These are phyloP conservation scores for Aspergillus jensenii DNA, from an alignment of 2,329 filamentous ascomycete species.

Conservation along the genomic window DNA sequence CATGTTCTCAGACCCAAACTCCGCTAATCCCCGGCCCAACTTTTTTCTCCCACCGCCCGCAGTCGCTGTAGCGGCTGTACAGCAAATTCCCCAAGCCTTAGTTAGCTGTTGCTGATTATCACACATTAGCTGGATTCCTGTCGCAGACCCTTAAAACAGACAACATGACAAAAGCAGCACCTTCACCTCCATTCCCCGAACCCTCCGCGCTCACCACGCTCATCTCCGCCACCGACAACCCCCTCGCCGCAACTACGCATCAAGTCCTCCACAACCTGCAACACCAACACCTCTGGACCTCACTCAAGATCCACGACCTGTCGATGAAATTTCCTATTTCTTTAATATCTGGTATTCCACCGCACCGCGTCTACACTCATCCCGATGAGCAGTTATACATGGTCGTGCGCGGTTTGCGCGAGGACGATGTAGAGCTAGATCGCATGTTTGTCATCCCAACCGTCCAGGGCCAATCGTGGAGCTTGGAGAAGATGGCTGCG, in stretches of 20 bases:
- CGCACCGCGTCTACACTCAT: conserved; percentile 61
- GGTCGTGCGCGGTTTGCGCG: conserved; percentile 51
- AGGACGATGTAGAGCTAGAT: conserved; percentile 50
- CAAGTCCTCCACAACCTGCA: conserved; percentile 65
- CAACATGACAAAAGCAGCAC: not conserved
- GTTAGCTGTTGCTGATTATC: not conserved
- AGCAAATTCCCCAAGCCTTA: not conserved
- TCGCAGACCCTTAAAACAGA: not conserved
- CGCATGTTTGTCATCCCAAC: conserved; percentile 62
- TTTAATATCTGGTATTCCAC: conserved; percentile 62
- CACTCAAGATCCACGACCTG: conserved; percentile 52
- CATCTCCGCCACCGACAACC: conserved; percentile 31
- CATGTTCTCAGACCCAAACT: conserved; percentile 33
- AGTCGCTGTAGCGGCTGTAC: not conserved
- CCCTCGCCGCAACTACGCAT: conserved; percentile 49
- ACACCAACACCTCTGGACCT: conserved; percentile 62
- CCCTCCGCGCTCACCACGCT: conserved; percentile 44
- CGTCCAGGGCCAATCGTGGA: conserved; percentile 61
- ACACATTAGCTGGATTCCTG: not conserved
- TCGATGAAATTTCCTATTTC: conserved; percentile 33
- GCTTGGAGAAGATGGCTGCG: conserved; percentile 53
- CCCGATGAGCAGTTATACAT: conserved; percentile 64
- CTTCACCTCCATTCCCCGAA: conserved; percentile 13
- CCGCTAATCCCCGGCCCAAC: conserved; percentile 11
- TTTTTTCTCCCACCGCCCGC: conserved; percentile 8